phyloP scores from a whole-genome alignment of 2,329 filamentous ascomycete species.

The Knufia petricola region DNA sequence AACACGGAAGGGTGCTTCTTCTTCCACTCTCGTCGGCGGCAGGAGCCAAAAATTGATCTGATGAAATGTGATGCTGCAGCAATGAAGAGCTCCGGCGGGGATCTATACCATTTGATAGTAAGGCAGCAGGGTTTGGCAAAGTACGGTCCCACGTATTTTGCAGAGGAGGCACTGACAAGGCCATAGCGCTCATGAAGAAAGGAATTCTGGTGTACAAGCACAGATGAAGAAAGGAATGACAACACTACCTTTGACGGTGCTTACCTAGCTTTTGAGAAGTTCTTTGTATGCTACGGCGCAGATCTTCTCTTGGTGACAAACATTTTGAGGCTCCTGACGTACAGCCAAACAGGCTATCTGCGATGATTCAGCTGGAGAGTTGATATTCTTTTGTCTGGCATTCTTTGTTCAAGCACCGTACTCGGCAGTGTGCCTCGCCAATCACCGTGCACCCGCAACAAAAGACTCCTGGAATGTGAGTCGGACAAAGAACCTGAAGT shows the following conservation, averaged over 20 bases:
- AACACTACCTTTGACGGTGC: conserved; percentile 16
- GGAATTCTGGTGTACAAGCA: conserved; percentile 20
- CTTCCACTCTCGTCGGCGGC: conserved; percentile 10
- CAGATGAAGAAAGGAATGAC: conserved; percentile 8
- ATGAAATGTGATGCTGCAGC: conserved; percentile 21
- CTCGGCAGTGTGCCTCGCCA: conserved; percentile 26
- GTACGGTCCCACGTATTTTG: conserved; percentile 40
- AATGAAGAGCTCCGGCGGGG: conserved; percentile 19
- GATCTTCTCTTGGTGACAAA: conserved; percentile 16
- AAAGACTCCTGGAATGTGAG: conserved; percentile 25
- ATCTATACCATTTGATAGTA: conserved; percentile 9
- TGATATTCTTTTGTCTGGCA: conserved; percentile 19
- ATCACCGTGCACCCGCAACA: conserved; percentile 27
- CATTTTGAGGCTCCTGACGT: conserved; percentile 5
- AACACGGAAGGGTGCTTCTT: conserved; percentile 15
- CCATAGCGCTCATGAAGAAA: conserved; percentile 23
- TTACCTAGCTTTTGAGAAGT: conserved; percentile 13
- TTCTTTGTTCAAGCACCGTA: conserved; percentile 29
- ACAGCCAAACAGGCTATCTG: conserved; percentile 1
- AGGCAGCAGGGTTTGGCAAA: conserved; percentile 28
- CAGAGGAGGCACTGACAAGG: conserved; percentile 17
- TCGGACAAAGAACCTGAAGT: conserved; percentile 18
- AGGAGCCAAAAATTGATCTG: conserved; percentile 12
- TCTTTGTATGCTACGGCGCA: conserved; percentile 17
- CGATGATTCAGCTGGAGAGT: conserved; percentile 1